A percentile compares a stretch with the other conserved stretches of the same genome.
phyloP scores from a whole-genome alignment of 257 asterid genomes.

The Penstemon newberryi region DNA sequence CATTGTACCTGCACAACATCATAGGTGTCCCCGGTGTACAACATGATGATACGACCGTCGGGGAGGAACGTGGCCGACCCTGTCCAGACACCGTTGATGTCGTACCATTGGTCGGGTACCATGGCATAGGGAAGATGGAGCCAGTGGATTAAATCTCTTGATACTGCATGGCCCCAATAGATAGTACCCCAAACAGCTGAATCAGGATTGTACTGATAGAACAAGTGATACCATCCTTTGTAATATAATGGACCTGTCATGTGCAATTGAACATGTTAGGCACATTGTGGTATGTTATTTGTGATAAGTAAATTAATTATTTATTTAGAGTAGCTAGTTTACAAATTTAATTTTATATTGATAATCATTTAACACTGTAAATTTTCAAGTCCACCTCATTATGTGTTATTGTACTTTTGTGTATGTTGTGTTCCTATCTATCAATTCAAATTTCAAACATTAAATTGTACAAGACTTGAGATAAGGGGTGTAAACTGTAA shows the following conservation, averaged over 20 bases:
- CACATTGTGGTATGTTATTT: neutral
- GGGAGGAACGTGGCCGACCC: constrained; percentile 87
- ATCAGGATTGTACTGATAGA: constrained; percentile 86
- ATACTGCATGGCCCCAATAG: constrained; percentile 88
- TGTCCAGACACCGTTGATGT: constrained; percentile 82
- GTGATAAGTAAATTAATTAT: neutral
- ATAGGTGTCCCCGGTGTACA: constrained; percentile 69
- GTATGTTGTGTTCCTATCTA: too few species aligned
- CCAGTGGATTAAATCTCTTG: constrained; percentile 78
- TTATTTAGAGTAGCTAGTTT: neutral
- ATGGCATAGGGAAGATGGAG: constrained; percentile 64
- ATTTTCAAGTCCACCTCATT: too few species aligned
- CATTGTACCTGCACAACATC: constrained; percentile 75
- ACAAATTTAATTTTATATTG: too few species aligned
- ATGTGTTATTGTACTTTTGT: too few species aligned
- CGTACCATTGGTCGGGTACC: constrained; percentile 74
- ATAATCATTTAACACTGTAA: too few species aligned
- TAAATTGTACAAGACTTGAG: too few species aligned
- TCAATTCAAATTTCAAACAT: too few species aligned
- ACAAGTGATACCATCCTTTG: constrained; percentile 87
- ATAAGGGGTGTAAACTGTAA: too few species aligned
- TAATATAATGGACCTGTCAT: constrained; percentile 67
- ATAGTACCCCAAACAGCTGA: constrained; percentile 81
- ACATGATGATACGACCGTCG: constrained; percentile 62
- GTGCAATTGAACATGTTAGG: neutral